Percentiles rank a stretch among this genome's conserved stretches.
These are phyloP conservation scores for Melaleuca alternifolia DNA, from an alignment of 345 rosid genomes.

Conservation along the genomic window DNA sequence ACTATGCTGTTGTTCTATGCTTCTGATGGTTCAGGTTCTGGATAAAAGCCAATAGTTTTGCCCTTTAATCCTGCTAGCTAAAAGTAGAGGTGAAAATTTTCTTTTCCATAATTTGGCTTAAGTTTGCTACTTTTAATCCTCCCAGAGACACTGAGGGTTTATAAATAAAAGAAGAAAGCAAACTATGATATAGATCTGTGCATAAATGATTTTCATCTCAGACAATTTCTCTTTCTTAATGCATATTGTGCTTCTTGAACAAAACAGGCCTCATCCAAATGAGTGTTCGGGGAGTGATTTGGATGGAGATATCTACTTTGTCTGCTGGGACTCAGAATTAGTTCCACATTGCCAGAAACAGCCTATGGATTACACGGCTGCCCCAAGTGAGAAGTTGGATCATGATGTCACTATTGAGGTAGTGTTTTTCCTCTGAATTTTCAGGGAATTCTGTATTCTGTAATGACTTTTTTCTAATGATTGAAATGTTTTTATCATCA, in stretches of 20 bases:
- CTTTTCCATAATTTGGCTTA: neutral
- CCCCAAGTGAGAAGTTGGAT: slow-evolving; percentile 36
- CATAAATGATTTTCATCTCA: neutral
- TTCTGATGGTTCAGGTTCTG: neutral
- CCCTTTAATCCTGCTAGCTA: neutral
- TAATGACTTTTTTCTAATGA: neutral
- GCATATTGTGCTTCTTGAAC: neutral
- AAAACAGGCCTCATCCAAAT: slow-evolving; percentile 63
- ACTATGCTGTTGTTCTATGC: neutral
- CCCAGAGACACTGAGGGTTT: neutral
- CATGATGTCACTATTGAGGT: slow-evolving; percentile 68
- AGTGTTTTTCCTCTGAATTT: neutral
- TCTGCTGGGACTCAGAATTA: slow-evolving; percentile 62
- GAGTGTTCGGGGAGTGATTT: slow-evolving; percentile 83
- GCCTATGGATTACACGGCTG: slow-evolving; percentile 72
- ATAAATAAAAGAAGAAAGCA: neutral
- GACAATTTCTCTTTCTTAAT: neutral
- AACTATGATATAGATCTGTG: neutral
- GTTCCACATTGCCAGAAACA: slow-evolving; percentile 25
- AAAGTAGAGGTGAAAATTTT: neutral
- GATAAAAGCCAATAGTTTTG: neutral
- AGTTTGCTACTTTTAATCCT: neutral
- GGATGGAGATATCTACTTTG: slow-evolving; percentile 77
- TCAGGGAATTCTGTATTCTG: neutral
- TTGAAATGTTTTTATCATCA: neutral